Evolutionary conservation across 768 basidiomycete species (phyloP), one percentile per base, ranked within the genome.

Genomic region (Lentinus tigrinus): DNA sequence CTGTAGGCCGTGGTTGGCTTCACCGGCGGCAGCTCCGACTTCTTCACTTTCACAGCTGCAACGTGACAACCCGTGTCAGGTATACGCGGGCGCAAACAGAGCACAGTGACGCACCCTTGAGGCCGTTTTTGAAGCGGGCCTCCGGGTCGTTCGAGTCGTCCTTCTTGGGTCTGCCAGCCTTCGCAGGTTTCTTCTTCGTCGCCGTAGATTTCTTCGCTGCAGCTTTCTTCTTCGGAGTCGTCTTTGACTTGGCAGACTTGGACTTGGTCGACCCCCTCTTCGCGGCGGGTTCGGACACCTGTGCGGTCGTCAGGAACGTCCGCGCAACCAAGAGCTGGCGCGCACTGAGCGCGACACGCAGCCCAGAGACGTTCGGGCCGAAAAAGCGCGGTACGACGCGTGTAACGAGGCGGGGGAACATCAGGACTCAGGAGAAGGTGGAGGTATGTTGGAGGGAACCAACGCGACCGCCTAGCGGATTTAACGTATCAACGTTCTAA

Each of bases 341-440:
- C 24, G 55, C 61, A 23, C 24, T 14, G 28, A 19, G 10, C 31
- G 54, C 43, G 37, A 21, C 3, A 11, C 42, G 27, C 19, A 38
- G 27, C 5, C 28, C 34, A 19, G 21, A 42, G 28, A 26, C 28
- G 19, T 23, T 17, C 2, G 47, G 37, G 51, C 47, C 47, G 43
- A 47, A 27, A 1, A 34, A 47, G 51, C 64, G 64, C 26, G 60
- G n/a, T 13, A 57, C 21, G 24, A 57, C 61, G 57, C 61, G 64
- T 53, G 38, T 47, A 16, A 38, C 49, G 31, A 65, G 40, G 23
- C 43, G 49, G 27, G 57, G 19, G 27, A 63, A 28, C 64, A 65
- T 65, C 31, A 37, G 36, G 49, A 31, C 16, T 23, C 17, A 49
- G 36, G 31, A 36, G 47, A 21, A 14, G 38, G 51, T 55, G 16